phyloP scores from a whole-genome alignment of 495 filamentous ascomycete species.

The Neurospora hispaniola region DNA sequence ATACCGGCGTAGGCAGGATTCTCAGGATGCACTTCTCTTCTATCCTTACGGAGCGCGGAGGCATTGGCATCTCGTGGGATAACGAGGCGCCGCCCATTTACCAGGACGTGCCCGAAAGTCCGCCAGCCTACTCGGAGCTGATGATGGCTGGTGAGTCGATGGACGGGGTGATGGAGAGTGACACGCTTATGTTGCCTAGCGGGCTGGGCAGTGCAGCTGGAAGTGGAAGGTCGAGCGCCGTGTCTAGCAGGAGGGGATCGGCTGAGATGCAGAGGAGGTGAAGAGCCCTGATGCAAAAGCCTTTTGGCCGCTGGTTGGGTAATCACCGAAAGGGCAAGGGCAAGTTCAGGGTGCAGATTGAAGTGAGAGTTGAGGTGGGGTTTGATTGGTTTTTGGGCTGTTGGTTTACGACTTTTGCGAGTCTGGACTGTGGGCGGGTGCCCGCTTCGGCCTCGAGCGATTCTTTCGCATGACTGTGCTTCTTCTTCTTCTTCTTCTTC shows the following conservation, averaged over 20 bases:
- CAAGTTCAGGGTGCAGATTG: neutral
- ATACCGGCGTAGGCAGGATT: constrained; percentile 84
- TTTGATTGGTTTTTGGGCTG: neutral
- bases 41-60: constrained; percentile 68
- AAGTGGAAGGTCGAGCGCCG: neutral
- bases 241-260: neutral
- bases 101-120: constrained; percentile 82
- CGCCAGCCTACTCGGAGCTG: constrained; percentile 56
- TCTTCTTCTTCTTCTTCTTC: neutral
- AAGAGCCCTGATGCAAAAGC: constrained; percentile 3
- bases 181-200: neutral
- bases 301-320: neutral
- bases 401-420: neutral
- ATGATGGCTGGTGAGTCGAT: constrained; percentile 13
- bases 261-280: constrained; percentile 9
- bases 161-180: constrained; percentile 4
- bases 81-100: constrained; percentile 93
- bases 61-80: constrained; percentile 93
- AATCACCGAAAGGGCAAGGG: neutral
- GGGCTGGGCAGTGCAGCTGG: neutral
- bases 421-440: neutral
- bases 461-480: neutral
- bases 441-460: neutral
- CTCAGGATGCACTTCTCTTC: constrained; percentile 86
- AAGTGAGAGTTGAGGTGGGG: neutral